These are phyloP conservation scores for Alnus glutinosa DNA, from an alignment of 306 rosid species.

Conservation along the genomic window DNA sequence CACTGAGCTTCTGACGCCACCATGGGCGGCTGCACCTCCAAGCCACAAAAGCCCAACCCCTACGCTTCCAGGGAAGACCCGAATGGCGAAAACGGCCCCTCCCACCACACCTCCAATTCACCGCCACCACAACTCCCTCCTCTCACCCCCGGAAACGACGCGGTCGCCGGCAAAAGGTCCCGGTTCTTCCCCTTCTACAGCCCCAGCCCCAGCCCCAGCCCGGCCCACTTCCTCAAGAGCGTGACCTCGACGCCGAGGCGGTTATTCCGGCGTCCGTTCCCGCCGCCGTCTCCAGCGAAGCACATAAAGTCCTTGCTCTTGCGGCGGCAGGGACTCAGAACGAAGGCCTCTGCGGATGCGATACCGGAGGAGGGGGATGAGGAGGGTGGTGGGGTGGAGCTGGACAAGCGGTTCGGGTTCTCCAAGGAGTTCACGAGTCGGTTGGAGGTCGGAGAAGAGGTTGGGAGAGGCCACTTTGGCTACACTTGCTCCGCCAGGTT, in stretches of 20 bases:
- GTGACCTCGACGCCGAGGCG: slow-evolving; percentile 82
- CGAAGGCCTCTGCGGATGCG: slow-evolving; percentile 41
- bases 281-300: slow-evolving; percentile 98
- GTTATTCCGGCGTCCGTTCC: slow-evolving; percentile 82
- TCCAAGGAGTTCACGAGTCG: slow-evolving; percentile 77
- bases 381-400: slow-evolving; percentile 50
- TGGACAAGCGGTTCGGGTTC: slow-evolving; percentile 96
- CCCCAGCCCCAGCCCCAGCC: slow-evolving; percentile 54
- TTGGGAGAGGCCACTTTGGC: slow-evolving; percentile 99
- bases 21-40: slow-evolving; percentile 94
- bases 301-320: slow-evolving; percentile 80
- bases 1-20: slow-evolving; percentile 26
- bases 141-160: slow-evolving; percentile 46
- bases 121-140: slow-evolving; percentile 34
- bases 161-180: slow-evolving; percentile 49
- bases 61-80: slow-evolving; percentile 49
- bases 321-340: slow-evolving; percentile 75
- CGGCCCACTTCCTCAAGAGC: slow-evolving; percentile 68
- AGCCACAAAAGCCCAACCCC: slow-evolving; percentile 76
- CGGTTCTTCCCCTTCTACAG: slow-evolving; percentile 91
- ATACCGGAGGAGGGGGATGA: slow-evolving; percentile 81
- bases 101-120: slow-evolving; percentile 54
- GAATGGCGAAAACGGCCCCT: slow-evolving; percentile 33
- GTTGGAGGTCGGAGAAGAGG: slow-evolving; percentile 89
- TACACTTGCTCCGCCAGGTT: slow-evolving; percentile 94